Percentiles rank a stretch among this genome's conserved stretches.
phyloP scores from a whole-genome alignment of 768 basidiomycete species.

The Mycena capillaripes region DNA sequence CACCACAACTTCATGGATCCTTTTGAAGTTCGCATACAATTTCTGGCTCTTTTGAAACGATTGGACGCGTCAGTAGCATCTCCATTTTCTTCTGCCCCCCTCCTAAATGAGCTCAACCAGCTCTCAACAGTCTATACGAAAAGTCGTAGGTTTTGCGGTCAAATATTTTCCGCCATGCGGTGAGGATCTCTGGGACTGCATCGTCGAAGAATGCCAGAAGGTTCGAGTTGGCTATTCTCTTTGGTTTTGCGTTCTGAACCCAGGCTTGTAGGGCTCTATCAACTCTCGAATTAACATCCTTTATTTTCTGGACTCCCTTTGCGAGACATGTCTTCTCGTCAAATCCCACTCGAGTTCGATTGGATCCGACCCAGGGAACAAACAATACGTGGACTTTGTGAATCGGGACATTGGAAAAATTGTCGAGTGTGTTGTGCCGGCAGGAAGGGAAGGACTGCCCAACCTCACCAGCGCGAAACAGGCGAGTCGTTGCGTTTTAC shows the following conservation, averaged over 20 bases:
- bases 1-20: conserved; percentile 24
- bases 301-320: conserved; percentile 91
- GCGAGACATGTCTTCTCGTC: conserved; percentile 80
- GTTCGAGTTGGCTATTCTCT: conserved; percentile 49
- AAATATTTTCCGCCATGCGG: conserved; percentile 68
- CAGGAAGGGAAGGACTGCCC: conserved; percentile 87
- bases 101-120: conserved; percentile 36
- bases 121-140: conserved; percentile 39
- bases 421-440: conserved; percentile 88
- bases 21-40: conserved; percentile 35
- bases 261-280: conserved; percentile 75
- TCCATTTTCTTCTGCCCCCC: background rate
- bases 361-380: conserved; percentile 54
- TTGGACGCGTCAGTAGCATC: conserved; percentile 32
- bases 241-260: background rate
- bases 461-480: conserved; percentile 92
- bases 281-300: conserved; percentile 95
- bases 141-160: conserved; percentile 36
- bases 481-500: conserved; percentile 56
- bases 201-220: conserved; percentile 92
- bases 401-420: conserved; percentile 84
- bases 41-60: conserved; percentile 32
- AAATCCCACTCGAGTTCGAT: conserved; percentile 67
- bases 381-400: conserved; percentile 84
- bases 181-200: conserved; percentile 95